phyloP scores from a whole-genome alignment of 169 alveolate species.

The Babesia divergens region DNA sequence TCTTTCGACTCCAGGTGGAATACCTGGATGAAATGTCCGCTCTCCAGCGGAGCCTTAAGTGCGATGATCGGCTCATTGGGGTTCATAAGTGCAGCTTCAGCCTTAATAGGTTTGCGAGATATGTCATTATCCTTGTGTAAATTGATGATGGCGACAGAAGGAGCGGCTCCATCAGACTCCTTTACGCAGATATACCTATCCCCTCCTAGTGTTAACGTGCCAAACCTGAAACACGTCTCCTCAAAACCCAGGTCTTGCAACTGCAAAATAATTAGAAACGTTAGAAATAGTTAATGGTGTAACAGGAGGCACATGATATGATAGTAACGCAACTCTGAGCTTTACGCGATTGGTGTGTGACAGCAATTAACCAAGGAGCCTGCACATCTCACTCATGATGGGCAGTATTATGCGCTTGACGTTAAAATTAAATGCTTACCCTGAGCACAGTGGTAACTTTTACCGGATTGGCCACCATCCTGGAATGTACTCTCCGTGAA shows the following conservation, averaged over 20 bases:
- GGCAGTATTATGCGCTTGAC: not conserved
- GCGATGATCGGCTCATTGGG: slow-evolving; percentile 92
- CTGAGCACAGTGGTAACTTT: slow-evolving; percentile 33
- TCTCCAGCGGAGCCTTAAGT: slow-evolving; percentile 83
- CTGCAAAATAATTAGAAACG: slow-evolving; percentile 12
- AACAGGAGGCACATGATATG: no score
- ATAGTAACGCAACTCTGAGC: no score
- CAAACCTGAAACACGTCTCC: slow-evolving; percentile 83
- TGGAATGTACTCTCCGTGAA: not conserved
- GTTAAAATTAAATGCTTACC: not conserved
- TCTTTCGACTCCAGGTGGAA: slow-evolving; percentile 90
- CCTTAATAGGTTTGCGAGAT: slow-evolving; percentile 93
- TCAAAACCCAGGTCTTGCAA: slow-evolving; percentile 80
- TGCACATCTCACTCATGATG: no score
- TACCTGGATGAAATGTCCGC: slow-evolving; percentile 53
- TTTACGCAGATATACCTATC: slow-evolving; percentile 87
- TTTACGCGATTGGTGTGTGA: no score
- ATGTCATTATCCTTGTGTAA: slow-evolving; percentile 74
- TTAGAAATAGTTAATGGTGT: not conserved
- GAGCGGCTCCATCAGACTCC: slow-evolving; percentile 84
- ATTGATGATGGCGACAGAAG: slow-evolving; percentile 82
- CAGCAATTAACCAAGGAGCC: no score
- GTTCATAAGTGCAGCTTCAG: slow-evolving; percentile 94
- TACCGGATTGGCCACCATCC: slow-evolving; percentile 34
- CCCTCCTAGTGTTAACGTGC: slow-evolving; percentile 86